A percentile compares a stretch with the other conserved stretches of the same genome.
These are phyloP conservation scores for Saccharum spontaneum DNA, from an alignment of 176 grass and related monocot genomes.

Conservation along the genomic window DNA sequence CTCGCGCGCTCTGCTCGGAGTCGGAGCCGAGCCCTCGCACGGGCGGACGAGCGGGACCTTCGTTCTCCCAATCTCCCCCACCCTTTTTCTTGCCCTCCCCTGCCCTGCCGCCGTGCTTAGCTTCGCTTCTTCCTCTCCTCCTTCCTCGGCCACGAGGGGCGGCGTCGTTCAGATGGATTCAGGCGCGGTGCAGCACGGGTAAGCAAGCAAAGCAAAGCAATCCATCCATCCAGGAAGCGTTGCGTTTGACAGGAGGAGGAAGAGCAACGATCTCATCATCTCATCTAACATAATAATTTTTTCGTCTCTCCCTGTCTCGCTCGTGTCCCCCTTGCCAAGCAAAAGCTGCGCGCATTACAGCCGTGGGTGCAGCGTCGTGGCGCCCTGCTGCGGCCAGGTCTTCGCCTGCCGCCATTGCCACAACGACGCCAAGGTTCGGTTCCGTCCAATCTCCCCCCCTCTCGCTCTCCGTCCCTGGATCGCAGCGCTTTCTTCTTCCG, in stretches of 20 bases:
- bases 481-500: not conserved
- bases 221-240: not conserved
- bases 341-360: conserved; percentile 73
- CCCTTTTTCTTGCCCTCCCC: too few relatives aligned
- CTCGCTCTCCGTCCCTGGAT: not conserved
- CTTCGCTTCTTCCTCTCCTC: not conserved
- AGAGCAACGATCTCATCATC: too few relatives aligned
- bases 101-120: not conserved
- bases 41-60: too few relatives aligned
- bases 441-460: not conserved
- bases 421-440: conserved; percentile 65
- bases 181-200: conserved; percentile 37
- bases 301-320: not conserved
- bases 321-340: not conserved
- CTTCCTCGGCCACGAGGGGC: not conserved
- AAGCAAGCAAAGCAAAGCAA: conserved; percentile 10
- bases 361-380: conserved; percentile 67
- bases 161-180: conserved; percentile 30
- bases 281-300: not conserved
- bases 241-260: too few relatives aligned
- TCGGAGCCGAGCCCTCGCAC: too few relatives aligned
- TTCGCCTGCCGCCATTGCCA: conserved; percentile 94
- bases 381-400: conserved; percentile 77
- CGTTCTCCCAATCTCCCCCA: too few relatives aligned
- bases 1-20: too few relatives aligned